Evolutionary conservation across 352 stramenopile species (phyloP).

Genomic region (Plasmopara muralis): DNA sequence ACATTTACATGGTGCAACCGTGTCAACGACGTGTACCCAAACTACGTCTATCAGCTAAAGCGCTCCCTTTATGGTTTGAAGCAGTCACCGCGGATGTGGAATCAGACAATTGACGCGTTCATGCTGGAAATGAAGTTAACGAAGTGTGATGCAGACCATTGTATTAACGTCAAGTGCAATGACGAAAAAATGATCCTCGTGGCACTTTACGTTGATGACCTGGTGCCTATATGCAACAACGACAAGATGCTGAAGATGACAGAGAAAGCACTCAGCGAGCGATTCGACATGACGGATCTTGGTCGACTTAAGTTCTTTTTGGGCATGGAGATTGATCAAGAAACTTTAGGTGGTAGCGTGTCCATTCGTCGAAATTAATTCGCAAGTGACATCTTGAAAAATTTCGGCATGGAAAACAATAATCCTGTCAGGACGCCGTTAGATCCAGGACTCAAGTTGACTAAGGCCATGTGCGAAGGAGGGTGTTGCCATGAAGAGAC

Average conservation of each 20-base stretch:
- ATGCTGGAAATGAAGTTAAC: too few relatives aligned
- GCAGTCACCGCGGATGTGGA: background rate
- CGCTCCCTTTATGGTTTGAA: too few relatives aligned
- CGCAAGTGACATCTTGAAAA: background rate
- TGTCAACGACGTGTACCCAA: too few relatives aligned
- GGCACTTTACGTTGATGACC: too few relatives aligned
- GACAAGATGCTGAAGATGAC: too few relatives aligned
- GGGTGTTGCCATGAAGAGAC: background rate
- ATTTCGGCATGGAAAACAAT: background rate
- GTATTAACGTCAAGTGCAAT: too few relatives aligned
- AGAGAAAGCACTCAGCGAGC: too few relatives aligned
- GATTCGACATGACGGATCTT: background rate
- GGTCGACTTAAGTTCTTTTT: background rate
- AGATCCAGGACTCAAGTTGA: background rate
- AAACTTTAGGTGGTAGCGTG: background rate
- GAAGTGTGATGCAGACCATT: too few relatives aligned
- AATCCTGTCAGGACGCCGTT: background rate
- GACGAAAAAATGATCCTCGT: too few relatives aligned
- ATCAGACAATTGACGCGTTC: background rate
- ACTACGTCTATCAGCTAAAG: too few relatives aligned
- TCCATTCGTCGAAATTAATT: background rate
- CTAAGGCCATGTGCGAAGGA: background rate
- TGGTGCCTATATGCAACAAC: too few relatives aligned
- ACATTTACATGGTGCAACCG: too few relatives aligned
- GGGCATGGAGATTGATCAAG: background rate